Conservation (phyloP, 805 yeast genomes). For the Candida nemodendra region DNA sequence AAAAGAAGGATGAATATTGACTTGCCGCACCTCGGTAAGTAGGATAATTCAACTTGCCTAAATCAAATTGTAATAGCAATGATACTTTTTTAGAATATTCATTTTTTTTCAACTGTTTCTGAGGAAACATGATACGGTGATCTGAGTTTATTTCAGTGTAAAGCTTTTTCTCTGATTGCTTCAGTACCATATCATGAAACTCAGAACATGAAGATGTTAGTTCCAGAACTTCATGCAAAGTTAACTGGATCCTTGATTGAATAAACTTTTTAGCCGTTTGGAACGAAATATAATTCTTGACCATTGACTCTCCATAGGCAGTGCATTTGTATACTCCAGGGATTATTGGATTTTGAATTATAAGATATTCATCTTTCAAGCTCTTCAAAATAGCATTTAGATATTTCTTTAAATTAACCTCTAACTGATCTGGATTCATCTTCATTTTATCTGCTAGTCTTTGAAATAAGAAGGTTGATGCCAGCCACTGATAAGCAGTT, state of each 20-base stretch:
- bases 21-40: constrained; percentile 39
- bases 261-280: constrained; percentile 42
- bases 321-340: too few relatives aligned
- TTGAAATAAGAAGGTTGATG: constrained; percentile 49
- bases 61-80: constrained; percentile 46
- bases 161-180: constrained; percentile 44
- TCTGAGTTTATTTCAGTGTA: constrained; percentile 43
- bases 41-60: constrained; percentile 51
- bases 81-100: constrained; percentile 38
- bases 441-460: too few relatives aligned
- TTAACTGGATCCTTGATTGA: constrained; percentile 13
- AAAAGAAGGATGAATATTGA: constrained; percentile 38
- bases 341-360: too few relatives aligned
- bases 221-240: constrained; percentile 21
- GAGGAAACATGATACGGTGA: constrained; percentile 38
- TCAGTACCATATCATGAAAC: constrained; percentile 39
- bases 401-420: too few relatives aligned
- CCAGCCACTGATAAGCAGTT: constrained; percentile 46
- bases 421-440: too few relatives aligned
- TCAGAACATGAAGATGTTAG: constrained; percentile 40
- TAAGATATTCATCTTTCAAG: too few relatives aligned
- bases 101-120: too few relatives aligned
- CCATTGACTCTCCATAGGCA: constrained; percentile 47
- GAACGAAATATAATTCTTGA: constrained; percentile 45
- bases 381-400: too few relatives aligned